A percentile compares a stretch with the other conserved stretches of the same genome.
Evolutionary conservation across 106 monocot species (phyloP).

Genomic region (Iris macrosiphon): DNA sequence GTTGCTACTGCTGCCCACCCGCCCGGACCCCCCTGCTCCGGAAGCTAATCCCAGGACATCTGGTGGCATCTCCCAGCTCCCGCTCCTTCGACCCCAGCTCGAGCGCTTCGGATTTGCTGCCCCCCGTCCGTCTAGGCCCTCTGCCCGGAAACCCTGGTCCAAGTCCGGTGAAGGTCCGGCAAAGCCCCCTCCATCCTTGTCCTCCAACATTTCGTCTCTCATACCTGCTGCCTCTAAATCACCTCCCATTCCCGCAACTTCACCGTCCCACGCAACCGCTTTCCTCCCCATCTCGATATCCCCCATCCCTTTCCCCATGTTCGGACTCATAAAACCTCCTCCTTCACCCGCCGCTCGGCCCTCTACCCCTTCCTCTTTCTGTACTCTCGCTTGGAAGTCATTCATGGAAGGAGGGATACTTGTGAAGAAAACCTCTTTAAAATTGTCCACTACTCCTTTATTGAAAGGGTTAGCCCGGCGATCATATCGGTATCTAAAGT

Average conservation of each 20-base stretch:
- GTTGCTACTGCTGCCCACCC: not conserved
- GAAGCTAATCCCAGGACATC: conserved; percentile 3
- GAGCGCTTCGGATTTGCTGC: conserved; percentile 7
- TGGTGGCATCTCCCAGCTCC: conserved; percentile 25
- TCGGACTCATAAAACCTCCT: conserved; percentile 56
- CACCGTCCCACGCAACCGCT: conserved; percentile 45
- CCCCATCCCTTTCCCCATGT: conserved; percentile 40
- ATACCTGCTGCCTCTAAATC: conserved; percentile 31
- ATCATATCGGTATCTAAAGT: conserved; percentile 73
- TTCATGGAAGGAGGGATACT: conserved; percentile 49
- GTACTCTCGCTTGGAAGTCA: conserved; percentile 31
- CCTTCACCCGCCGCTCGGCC: conserved; percentile 11
- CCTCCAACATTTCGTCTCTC: conserved; percentile 1
- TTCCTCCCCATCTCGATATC: conserved; percentile 62
- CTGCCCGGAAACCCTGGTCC: conserved; percentile 4
- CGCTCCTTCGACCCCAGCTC: conserved; percentile 25
- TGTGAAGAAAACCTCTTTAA: conserved; percentile 56
- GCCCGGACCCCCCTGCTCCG: conserved; percentile 12
- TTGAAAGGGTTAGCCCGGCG: conserved; percentile 64
- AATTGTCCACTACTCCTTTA: conserved; percentile 43
- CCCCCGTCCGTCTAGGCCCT: conserved; percentile 6
- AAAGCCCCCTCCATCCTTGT: conserved; percentile 27
- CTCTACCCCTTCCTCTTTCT: conserved; percentile 15
- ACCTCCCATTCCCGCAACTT: conserved; percentile 1
- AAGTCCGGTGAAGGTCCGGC: conserved; percentile 19